Evolutionary conservation across 805 yeast species (phyloP).

Genomic region (Kazachstania viticola): DNA sequence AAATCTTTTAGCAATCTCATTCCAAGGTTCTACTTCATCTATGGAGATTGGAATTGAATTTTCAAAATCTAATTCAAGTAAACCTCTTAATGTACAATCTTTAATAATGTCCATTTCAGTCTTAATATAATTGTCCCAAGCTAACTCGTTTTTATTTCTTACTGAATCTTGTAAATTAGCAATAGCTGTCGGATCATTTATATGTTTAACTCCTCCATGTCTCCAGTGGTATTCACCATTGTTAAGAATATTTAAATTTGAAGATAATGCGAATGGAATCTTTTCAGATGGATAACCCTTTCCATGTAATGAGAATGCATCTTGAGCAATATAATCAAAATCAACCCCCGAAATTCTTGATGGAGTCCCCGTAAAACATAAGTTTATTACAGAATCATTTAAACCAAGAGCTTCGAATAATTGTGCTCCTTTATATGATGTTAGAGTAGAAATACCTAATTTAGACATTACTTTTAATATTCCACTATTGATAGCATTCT

Average conservation of each 20-base stretch:
- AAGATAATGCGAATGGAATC: constrained; percentile 63
- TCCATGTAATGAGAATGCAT: constrained; percentile 88
- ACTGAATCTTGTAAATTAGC: constrained; percentile 98
- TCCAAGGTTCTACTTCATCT: constrained; percentile 99
- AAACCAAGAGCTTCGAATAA: constrained; percentile 95
- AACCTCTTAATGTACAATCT: constrained; percentile 88
- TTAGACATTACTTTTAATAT: constrained; percentile 95
- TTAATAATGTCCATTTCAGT: constrained; percentile 85
- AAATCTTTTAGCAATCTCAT: constrained; percentile 93
- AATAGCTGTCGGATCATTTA: constrained; percentile 89
- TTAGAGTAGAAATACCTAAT: constrained; percentile 97
- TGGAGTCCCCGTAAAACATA: constrained; percentile 95
- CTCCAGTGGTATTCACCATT: constrained; percentile 98
- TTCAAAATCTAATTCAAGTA: constrained; percentile 80
- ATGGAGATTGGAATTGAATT: constrained; percentile 67
- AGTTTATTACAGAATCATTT: constrained; percentile 88
- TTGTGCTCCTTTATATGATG: constrained; percentile 98
- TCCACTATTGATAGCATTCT: constrained; percentile 79
- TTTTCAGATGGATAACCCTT: constrained; percentile 78
- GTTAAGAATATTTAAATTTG: constrained; percentile 21
- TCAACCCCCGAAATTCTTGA: constrained; percentile 93
- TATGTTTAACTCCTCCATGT: constrained; percentile 94
- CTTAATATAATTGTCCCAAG: constrained; percentile 81
- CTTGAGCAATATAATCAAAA: constrained; percentile 92
- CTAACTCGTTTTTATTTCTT: constrained; percentile 86